phyloP scores from a whole-genome alignment of 805 yeast species.

The Yarrowia keelungensis region DNA sequence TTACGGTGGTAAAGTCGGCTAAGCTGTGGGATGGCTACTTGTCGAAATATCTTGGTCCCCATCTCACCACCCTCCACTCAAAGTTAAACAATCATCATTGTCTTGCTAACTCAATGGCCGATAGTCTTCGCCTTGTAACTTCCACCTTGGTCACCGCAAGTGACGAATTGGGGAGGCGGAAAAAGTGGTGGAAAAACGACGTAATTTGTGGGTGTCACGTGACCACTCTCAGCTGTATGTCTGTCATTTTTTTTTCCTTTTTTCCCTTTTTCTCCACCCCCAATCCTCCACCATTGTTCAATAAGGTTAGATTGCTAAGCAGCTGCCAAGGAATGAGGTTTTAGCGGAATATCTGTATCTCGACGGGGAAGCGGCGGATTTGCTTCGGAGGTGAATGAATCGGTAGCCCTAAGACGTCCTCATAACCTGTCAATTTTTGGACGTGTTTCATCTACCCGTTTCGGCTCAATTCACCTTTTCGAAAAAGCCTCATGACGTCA shows the following conservation, averaged over 20 bases:
- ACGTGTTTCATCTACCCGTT: too few species aligned
- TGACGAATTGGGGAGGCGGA: neutral
- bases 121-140: neutral
- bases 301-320: conserved; percentile 27
- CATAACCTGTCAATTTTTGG: too few species aligned
- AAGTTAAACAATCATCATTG: conserved; percentile 29
- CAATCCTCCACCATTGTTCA: neutral
- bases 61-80: neutral
- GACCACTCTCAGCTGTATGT: neutral
- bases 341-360: neutral
- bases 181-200: neutral
- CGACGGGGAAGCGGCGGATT: neutral
- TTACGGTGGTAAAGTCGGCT: too few species aligned
- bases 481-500: conserved; percentile 34
- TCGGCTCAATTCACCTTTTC: neutral
- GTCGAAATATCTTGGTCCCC: neutral
- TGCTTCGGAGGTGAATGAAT: neutral
- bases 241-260: neutral
- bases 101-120: conserved; percentile 37
- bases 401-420: neutral
- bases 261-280: neutral
- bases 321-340: conserved; percentile 5
- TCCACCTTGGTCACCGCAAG: neutral
- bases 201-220: too few species aligned
- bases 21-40: too few species aligned